These are phyloP conservation scores for Colletotrichum sp. DNA, from an alignment of 2,329 filamentous ascomycete genomes.

Conservation along the genomic window DNA sequence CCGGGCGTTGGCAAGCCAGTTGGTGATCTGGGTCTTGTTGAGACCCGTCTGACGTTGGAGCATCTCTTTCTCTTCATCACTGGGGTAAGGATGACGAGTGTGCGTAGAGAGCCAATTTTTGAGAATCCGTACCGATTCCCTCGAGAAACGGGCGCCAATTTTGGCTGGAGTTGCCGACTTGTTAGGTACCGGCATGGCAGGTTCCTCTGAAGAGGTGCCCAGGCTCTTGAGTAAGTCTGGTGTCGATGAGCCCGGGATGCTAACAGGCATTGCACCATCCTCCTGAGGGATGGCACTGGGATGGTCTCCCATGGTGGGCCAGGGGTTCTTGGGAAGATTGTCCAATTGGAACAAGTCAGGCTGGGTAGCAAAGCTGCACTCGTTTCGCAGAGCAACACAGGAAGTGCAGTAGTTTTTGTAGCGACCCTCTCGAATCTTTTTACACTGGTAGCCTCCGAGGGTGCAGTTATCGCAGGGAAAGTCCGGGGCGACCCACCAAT, in stretches of 20 bases:
- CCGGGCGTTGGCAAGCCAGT: constrained; percentile 91
- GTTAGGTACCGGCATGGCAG: constrained; percentile 23
- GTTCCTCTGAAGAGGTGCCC: constrained; percentile 22
- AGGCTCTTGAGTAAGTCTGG: constrained; percentile 30
- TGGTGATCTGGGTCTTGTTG: constrained; percentile 83
- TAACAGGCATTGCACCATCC: constrained; percentile 31
- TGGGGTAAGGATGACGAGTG: constrained; percentile 84
- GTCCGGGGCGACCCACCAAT: constrained; percentile 48
- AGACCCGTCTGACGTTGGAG: constrained; percentile 81
- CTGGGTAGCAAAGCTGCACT: constrained; percentile 58
- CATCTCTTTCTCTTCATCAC: constrained; percentile 82
- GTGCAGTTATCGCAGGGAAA: constrained; percentile 59
- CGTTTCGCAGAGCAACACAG: constrained; percentile 63
- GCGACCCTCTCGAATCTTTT: constrained; percentile 63
- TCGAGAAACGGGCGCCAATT: constrained; percentile 77
- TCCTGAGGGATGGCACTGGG: constrained; percentile 36
- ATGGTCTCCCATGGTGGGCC: constrained; percentile 24
- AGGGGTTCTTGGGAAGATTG: constrained; percentile 30
- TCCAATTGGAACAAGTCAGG: constrained; percentile 22
- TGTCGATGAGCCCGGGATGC: constrained; percentile 7
- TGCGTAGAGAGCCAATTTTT: constrained; percentile 87
- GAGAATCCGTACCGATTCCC: constrained; percentile 79
- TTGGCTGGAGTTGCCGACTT: constrained; percentile 54
- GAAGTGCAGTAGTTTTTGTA: constrained; percentile 67
- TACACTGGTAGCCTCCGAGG: constrained; percentile 61